Percentiles rank a stretch among this genome's conserved stretches.
Evolutionary conservation across 306 rosid genomes (phyloP).

Genomic region (Prunus fruticosa): DNA sequence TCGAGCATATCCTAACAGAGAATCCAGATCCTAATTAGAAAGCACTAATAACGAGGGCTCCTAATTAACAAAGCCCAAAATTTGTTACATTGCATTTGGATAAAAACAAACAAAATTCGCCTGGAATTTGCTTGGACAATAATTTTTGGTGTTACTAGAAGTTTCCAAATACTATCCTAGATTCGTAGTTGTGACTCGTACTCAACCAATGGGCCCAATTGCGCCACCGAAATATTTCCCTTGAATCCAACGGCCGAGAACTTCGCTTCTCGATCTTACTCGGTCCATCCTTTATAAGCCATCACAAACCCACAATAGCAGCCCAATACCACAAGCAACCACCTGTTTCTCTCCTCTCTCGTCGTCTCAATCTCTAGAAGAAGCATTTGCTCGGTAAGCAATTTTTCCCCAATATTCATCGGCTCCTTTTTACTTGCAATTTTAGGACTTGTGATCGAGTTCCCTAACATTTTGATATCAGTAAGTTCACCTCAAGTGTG

Average conservation of each 20-base stretch:
- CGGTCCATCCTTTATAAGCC: background rate
- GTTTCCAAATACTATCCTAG: no score
- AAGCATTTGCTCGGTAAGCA: constrained; percentile 1
- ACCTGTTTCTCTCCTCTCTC: background rate
- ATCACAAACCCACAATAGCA: background rate
- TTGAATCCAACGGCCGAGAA: background rate
- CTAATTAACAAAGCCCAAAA: no score
- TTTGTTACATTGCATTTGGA: no score
- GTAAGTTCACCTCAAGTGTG: background rate
- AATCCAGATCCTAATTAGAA: no score
- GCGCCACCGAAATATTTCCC: background rate
- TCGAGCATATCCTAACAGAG: no score
- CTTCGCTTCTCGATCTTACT: background rate
- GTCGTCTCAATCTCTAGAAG: background rate
- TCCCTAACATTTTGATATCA: background rate
- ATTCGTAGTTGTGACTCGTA: no score
- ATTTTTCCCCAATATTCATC: background rate
- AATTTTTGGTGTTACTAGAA: no score
- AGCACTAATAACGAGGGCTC: no score
- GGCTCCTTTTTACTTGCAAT: background rate
- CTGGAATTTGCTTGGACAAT: no score
- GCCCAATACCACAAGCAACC: background rate
- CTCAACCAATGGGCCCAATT: no score
- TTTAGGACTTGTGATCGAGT: background rate
- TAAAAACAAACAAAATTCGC: no score